A percentile compares a stretch with the other conserved stretches of the same genome.
Evolutionary conservation across 371 early-diverging fungal genomes (phyloP).

Genomic region (Mucor piriformis): DNA sequence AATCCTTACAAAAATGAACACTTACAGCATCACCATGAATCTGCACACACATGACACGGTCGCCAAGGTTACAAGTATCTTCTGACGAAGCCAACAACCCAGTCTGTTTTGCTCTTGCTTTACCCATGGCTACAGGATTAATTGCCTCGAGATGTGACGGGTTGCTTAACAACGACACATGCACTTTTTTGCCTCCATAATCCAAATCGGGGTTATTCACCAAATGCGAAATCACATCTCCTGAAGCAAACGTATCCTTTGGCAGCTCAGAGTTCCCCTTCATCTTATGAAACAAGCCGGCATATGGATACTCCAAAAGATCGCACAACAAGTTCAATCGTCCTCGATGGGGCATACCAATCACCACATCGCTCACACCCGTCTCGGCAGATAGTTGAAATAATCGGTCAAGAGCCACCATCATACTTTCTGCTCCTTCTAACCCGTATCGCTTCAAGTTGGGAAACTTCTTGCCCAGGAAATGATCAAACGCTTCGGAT

Average conservation of each 20-base stretch:
- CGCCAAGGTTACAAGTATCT: slow-evolving; percentile 78
- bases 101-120: slow-evolving; percentile 91
- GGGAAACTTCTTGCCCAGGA: slow-evolving; percentile 93
- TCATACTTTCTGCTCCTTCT: slow-evolving; percentile 97
- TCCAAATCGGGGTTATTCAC: slow-evolving; percentile 76
- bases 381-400: slow-evolving; percentile 71
- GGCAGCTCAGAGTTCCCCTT: slow-evolving; percentile 91
- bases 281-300: slow-evolving; percentile 90
- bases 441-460: slow-evolving; percentile 95
- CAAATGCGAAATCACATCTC: slow-evolving; percentile 90
- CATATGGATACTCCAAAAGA: slow-evolving; percentile 76
- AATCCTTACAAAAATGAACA: neutral
- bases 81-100: slow-evolving; percentile 65
- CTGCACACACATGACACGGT: slow-evolving; percentile 88
- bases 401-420: slow-evolving; percentile 88
- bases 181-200: slow-evolving; percentile 65
- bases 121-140: slow-evolving; percentile 95
- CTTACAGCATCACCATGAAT: slow-evolving; percentile 92
- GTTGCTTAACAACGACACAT: slow-evolving; percentile 89
- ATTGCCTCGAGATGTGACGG: slow-evolving; percentile 91
- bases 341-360: slow-evolving; percentile 98
- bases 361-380: slow-evolving; percentile 76
- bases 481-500: slow-evolving; percentile 94
- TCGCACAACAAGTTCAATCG: slow-evolving; percentile 91
- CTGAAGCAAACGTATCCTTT: slow-evolving; percentile 71